These are phyloP conservation scores for Leccinum fallax DNA, from an alignment of 1,284 basidiomycete species.

Conservation along the genomic window DNA sequence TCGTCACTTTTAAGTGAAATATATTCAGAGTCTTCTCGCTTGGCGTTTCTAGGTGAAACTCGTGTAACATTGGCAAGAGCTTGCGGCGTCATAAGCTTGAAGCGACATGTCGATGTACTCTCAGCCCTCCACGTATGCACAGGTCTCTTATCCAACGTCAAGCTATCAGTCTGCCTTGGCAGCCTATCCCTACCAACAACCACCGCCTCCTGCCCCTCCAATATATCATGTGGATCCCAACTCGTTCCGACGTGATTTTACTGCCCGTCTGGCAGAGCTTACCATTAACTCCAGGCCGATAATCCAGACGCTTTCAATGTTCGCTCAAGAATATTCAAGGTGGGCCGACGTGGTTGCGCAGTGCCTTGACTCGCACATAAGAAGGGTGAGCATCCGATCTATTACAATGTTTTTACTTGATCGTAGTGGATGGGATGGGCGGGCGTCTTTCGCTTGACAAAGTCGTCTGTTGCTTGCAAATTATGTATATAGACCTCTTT, in stretches of 20 bases:
- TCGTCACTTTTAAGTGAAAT: constrained; percentile 42
- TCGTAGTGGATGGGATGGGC: constrained; percentile 32
- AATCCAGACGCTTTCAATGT: constrained; percentile 93
- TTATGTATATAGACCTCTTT: constrained; percentile 39
- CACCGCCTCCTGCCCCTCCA: constrained; percentile 48
- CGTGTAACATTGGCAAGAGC: constrained; percentile 31
- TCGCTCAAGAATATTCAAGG: constrained; percentile 86
- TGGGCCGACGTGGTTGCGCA: constrained; percentile 84
- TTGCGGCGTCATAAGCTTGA: constrained; percentile 36
- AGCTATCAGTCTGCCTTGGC: constrained; percentile 45
- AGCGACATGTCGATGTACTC: constrained; percentile 53
- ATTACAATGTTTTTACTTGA: constrained; percentile 24
- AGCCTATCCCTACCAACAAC: constrained; percentile 51
- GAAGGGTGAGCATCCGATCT: constrained; percentile 69
- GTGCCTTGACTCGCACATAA: constrained; percentile 87
- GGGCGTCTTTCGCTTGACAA: constrained; percentile 28
- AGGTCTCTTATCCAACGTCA: constrained; percentile 39
- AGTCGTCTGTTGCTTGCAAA: constrained; percentile 33
- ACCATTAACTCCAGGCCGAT: constrained; percentile 96
- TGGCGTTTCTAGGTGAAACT: constrained; percentile 35
- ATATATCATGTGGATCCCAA: constrained; percentile 68
- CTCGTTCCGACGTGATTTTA: constrained; percentile 82
- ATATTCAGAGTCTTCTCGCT: constrained; percentile 40
- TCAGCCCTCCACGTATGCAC: constrained; percentile 45
- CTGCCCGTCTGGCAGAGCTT: constrained; percentile 77